Evolutionary conservation across 2,329 filamentous ascomycete species (phyloP), one percentile per base, ranked within the genome.

Genomic region (Fusarium ramigenum): DNA sequence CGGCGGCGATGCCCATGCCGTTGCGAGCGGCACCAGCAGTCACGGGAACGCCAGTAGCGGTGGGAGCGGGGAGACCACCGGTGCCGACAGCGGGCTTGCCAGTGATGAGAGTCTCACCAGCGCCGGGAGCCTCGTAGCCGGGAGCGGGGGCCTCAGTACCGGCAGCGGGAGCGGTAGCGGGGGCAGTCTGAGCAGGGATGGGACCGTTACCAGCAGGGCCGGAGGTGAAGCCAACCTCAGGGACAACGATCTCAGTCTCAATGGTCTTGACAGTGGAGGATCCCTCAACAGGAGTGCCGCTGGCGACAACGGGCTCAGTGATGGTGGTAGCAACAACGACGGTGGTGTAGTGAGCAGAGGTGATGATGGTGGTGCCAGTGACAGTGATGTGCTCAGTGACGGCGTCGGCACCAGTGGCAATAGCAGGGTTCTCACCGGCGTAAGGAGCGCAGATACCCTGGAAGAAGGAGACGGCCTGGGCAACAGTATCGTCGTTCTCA

Each of bases 361-460:
- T 78, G 77, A 89, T 82, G 66, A 86, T 87, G 64, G 88, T 89
- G 30, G 85, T 84, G 50, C 85, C 81, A 19, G 85, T 85, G 66
- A 86, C 84, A 37, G 88, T 88, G 79, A 90, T 86, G 82, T 92
- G 88, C 62, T 87, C 87, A 77, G 90, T 89, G 80, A 90, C 85
- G 43, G 87, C 86, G 30, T 93, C 90, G 76, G 94, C 90, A 72
- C 89, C 91, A 56, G 93, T 97, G 79, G 94, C 89, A 78, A 98
- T 93, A 73, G 88, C 93, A n/a, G 95, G 94, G 89, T 98, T 97
- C 80, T 88, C 78, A 21, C 88, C 86, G 40, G 94, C 88, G 83
- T 92, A 92, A 60, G 88, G 84, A 65, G 93, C 94, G 85, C 96
- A 98, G 84, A 98, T 93, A 81, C 95, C 95, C 83, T 95, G 92